Evolutionary conservation across 2,329 filamentous ascomycete genomes (phyloP), one percentile per base, ranked within the genome.

Genomic region (Apiospora hydei): DNA sequence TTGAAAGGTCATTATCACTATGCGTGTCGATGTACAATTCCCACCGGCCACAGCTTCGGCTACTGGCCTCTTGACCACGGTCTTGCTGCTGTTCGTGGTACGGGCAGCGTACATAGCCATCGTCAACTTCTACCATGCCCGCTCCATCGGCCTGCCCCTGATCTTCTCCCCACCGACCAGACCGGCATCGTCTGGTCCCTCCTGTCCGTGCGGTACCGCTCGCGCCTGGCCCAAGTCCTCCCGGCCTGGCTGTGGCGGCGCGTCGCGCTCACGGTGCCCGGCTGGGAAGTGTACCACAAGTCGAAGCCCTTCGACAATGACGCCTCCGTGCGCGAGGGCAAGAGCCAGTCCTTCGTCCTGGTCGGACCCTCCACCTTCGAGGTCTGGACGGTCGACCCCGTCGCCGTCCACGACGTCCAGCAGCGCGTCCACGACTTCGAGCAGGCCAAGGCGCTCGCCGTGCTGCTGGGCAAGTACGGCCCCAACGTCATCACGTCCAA

Each of bases 331-430:
- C 38, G 24, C 47, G 47, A 67, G 24, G 30, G 30, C 64, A 43
- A 67, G 34, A 44, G 34, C 64, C 34, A 67, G 64, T 34, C 64
- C 21, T 67, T 67, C 38, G 43, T 67, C n/a, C 64, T 67, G n/a
- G 26, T 44, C 14, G 64, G 64, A 16, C 41, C n/a, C 26, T 24
- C 26, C 16, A 34, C n/a, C 14, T 44, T 44, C 38, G 64, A 67
- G 14, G 26, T 67, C 64, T 67, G 38, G 64, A 67, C 64, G 6
- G 34, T 24, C 64, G 64, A 67, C 18, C 64, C 64, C 34, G 38
- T 34, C 30, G 64, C 43, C n/a, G 24, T 38, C n/a, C n/a, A 16
- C 14, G 64, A 34, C 13, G 38, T 67, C 14, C 26, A 24, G 6
- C 64, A 44, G 41, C 64, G 64, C 43, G 24, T 53, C 49, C 49